These are phyloP conservation scores for Mucor circinelloides DNA, from an alignment of 371 early-diverging fungal genomes.

Conservation along the genomic window DNA sequence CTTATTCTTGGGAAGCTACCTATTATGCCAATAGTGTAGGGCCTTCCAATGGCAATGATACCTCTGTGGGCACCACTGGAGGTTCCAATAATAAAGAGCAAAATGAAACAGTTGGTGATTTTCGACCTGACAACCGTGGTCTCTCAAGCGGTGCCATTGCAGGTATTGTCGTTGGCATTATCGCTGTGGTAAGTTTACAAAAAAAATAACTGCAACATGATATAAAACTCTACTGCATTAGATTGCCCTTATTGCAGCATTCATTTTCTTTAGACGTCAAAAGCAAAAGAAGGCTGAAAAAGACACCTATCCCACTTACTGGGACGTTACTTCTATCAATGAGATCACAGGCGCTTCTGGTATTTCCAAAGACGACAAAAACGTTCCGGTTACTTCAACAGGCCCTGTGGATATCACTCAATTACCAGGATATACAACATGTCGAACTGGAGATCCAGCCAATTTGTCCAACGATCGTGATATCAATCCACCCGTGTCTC, in stretches of 20 bases:
- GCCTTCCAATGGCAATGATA: neutral
- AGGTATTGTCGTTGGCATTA: slow-evolving; percentile 12
- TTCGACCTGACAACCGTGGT: neutral
- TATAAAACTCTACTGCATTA: neutral
- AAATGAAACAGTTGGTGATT: too few species aligned
- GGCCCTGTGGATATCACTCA: neutral
- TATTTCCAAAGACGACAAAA: neutral
- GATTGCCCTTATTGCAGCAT: neutral
- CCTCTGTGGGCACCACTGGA: neutral
- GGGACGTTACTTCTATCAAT: slow-evolving; percentile 11
- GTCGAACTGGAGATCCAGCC: slow-evolving; percentile 8
- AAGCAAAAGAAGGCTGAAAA: neutral
- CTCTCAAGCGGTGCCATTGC: slow-evolving; percentile 8
- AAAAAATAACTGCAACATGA: neutral
- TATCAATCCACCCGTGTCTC: slow-evolving; percentile 4
- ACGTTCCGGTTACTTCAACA: neutral
- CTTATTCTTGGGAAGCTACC: neutral
- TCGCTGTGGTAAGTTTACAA: slow-evolving; percentile 5
- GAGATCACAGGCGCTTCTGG: neutral
- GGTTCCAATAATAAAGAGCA: neutral
- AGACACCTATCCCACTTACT: slow-evolving; percentile 9
- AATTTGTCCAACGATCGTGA: slow-evolving; percentile 7
- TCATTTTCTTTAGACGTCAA: neutral
- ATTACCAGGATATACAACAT: slow-evolving; percentile 1
- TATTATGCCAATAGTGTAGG: neutral